Percentiles rank a stretch among this genome's conserved stretches.
phyloP scores from a whole-genome alignment of 371 early-diverging fungal genomes.

The Cokeromyces recurvatus region DNA sequence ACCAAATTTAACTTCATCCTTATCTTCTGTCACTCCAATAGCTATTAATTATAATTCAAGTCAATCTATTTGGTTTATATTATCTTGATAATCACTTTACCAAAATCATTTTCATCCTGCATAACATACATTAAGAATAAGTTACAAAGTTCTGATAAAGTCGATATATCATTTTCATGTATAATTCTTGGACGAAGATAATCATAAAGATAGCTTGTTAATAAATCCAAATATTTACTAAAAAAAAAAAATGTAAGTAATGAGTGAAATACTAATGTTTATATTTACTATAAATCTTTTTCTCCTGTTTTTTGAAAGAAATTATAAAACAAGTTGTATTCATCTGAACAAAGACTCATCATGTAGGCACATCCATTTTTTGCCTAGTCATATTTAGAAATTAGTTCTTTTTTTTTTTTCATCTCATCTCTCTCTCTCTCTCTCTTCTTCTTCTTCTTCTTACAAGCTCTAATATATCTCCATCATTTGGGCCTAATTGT shows the following conservation, averaged over 20 bases:
- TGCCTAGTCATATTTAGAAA: constrained; percentile 38
- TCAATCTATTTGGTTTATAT: too few relatives aligned
- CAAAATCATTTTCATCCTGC: constrained; percentile 40
- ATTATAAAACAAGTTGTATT: constrained; percentile 68
- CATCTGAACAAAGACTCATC: constrained; percentile 75
- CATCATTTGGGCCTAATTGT: constrained; percentile 47
- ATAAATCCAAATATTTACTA: constrained; percentile 66
- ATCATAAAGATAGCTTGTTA: constrained; percentile 71
- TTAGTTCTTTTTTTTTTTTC: too few relatives aligned
- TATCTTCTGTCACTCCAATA: constrained; percentile 27
- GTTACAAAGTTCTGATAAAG: constrained; percentile 78
- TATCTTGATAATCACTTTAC: too few relatives aligned
- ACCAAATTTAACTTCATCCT: constrained; percentile 54
- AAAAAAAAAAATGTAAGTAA: background rate
- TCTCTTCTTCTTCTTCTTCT: too few relatives aligned
- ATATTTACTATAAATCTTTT: constrained; percentile 46
- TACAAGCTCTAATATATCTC: constrained; percentile 67
- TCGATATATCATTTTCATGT: constrained; percentile 72
- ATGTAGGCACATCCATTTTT: constrained; percentile 76
- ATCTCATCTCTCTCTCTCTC: too few relatives aligned
- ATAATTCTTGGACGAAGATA: constrained; percentile 83
- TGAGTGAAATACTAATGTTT: background rate
- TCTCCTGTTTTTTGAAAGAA: constrained; percentile 68
- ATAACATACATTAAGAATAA: constrained; percentile 62
- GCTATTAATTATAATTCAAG: background rate